These are phyloP conservation scores for Apiospora saccharicola DNA, from an alignment of 2,329 filamentous ascomycete species.

Conservation along the genomic window DNA sequence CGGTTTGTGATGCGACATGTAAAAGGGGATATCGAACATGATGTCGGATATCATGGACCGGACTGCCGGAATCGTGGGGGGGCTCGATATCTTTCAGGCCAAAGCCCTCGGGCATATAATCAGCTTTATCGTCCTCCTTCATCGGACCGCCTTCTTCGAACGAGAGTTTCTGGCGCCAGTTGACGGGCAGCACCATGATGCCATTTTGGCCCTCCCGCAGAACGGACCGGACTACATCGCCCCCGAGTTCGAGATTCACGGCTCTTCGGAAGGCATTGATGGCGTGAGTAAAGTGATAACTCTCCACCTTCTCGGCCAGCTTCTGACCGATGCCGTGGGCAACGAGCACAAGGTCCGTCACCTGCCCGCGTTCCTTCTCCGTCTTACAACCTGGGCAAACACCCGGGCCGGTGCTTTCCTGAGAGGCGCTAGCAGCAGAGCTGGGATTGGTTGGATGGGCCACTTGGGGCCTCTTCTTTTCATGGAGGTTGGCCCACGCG, in stretches of 20 bases:
- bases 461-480: slow-evolving; percentile 45
- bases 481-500: slow-evolving; percentile 77
- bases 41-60: slow-evolving; percentile 94
- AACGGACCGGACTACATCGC: slow-evolving; percentile 75
- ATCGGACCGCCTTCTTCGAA: slow-evolving; percentile 80
- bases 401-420: slow-evolving; percentile 32
- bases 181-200: slow-evolving; percentile 92
- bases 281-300: slow-evolving; percentile 95
- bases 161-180: slow-evolving; percentile 89
- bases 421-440: slow-evolving; percentile 39
- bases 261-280: slow-evolving; percentile 90
- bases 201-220: slow-evolving; percentile 82
- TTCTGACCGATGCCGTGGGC: slow-evolving; percentile 98
- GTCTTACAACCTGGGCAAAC: slow-evolving; percentile 67
- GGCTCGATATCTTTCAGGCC: slow-evolving; percentile 89
- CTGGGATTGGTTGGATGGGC: slow-evolving; percentile 35
- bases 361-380: slow-evolving; percentile 70
- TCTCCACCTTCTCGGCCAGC: slow-evolving; percentile 91
- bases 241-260: slow-evolving; percentile 84
- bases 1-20: slow-evolving; percentile 93
- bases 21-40: slow-evolving; percentile 98
- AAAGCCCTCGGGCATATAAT: slow-evolving; percentile 66
- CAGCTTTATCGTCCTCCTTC: slow-evolving; percentile 58
- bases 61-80: slow-evolving; percentile 86
- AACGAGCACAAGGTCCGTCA: slow-evolving; percentile 88